Evolutionary conservation across 768 basidiomycete species (phyloP).

Genomic region (Serendipita sp.): DNA sequence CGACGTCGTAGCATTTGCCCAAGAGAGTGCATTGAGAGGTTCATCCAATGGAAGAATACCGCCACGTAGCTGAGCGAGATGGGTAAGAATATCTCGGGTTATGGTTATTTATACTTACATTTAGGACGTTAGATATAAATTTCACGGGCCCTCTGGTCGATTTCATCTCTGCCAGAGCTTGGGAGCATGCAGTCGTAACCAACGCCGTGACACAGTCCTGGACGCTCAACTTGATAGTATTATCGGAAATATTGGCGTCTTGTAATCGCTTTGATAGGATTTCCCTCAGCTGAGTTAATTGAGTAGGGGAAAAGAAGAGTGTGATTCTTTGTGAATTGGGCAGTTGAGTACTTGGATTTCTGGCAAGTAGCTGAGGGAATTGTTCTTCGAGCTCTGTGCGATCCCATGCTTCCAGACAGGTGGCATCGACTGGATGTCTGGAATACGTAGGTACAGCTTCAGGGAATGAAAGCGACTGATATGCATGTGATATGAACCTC

Average conservation of each 20-base stretch:
- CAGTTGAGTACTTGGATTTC: not conserved
- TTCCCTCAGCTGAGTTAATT: not conserved
- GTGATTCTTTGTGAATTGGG: not conserved
- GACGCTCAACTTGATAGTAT: not conserved
- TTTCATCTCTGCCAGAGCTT: not conserved
- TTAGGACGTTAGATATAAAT: not conserved
- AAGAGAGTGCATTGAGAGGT: not conserved
- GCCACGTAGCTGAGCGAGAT: not conserved
- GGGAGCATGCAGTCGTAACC: not conserved
- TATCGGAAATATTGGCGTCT: not conserved
- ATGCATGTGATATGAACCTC: not conserved
- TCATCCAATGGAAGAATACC: not conserved
- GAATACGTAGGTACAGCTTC: not conserved
- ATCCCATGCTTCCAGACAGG: not conserved
- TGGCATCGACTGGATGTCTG: not conserved
- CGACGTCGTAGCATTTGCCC: not conserved
- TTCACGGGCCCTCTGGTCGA: not conserved
- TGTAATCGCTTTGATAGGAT: not conserved
- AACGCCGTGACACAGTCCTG: slow-evolving; percentile 3
- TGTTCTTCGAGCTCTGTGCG: not conserved
- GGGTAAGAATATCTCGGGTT: not conserved
- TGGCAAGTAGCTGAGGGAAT: not conserved
- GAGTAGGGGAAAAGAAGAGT: not conserved
- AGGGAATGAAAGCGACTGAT: not conserved
- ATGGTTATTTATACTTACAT: not conserved